These are phyloP conservation scores for Aspergillus taichungensis DNA, from an alignment of 495 filamentous ascomycete species.

Conservation along the genomic window DNA sequence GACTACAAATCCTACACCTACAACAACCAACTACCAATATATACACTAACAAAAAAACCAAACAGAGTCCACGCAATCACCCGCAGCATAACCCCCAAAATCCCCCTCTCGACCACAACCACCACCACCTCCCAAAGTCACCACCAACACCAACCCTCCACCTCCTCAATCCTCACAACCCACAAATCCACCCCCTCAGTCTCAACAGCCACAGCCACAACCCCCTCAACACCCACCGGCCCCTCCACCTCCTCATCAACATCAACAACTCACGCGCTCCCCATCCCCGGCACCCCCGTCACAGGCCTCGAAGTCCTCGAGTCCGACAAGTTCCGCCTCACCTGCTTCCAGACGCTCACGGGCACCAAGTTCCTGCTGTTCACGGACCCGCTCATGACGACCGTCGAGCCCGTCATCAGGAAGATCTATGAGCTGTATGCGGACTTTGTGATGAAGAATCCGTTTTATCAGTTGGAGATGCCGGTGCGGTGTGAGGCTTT, in stretches of 20 bases:
- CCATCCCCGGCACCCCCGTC: constrained; percentile 38
- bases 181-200: constrained; percentile 8
- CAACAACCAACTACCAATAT: background rate
- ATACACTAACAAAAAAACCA: too few species aligned
- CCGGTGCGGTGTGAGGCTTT: constrained; percentile 91
- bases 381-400: constrained; percentile 83
- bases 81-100: constrained; percentile 59
- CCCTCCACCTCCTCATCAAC: constrained; percentile 18
- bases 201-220: background rate
- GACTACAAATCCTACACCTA: too few species aligned
- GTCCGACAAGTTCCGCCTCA: constrained; percentile 81
- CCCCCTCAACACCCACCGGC: constrained; percentile 17
- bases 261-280: constrained; percentile 31
- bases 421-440: constrained; percentile 91
- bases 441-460: constrained; percentile 99
- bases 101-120: constrained; percentile 20
- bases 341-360: constrained; percentile 89
- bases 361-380: constrained; percentile 95
- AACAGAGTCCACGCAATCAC: constrained; percentile 83
- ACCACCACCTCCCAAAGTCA: constrained; percentile 12
- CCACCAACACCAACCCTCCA: constrained; percentile 11
- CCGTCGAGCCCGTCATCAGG: constrained; percentile 70
- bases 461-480: constrained; percentile 97
- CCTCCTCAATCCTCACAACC: constrained; percentile 17
- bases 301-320: constrained; percentile 86